These are phyloP conservation scores for Hydrangea macrophylla DNA, from an alignment of 148 eudicot genomes.

Conservation along the genomic window DNA sequence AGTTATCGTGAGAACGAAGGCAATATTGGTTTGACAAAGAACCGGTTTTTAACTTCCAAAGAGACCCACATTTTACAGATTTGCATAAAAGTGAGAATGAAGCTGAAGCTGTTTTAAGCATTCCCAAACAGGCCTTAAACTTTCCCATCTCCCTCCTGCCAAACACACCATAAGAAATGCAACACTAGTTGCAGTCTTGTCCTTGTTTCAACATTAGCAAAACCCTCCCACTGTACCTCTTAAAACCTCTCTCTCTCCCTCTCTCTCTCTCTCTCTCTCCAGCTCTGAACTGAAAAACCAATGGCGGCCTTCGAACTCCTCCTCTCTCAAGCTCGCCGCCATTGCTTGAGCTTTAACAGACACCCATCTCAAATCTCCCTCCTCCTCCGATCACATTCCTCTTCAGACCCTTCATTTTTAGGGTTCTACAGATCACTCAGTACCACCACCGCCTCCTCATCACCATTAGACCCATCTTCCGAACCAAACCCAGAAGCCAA, in stretches of 20 bases:
- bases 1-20: too few relatives aligned
- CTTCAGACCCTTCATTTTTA: slow-evolving; percentile 6
- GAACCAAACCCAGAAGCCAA: slow-evolving; percentile 1
- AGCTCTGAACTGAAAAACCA: background rate
- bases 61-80: too few relatives aligned
- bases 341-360: slow-evolving; percentile 5
- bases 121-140: too few relatives aligned
- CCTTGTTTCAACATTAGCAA: too few relatives aligned
- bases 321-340: slow-evolving; percentile 42
- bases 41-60: too few relatives aligned
- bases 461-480: slow-evolving; percentile 5
- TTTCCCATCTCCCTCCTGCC: too few relatives aligned
- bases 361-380: slow-evolving; percentile 17
- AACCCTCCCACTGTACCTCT: background rate
- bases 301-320: slow-evolving; percentile 44
- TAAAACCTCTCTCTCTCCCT: background rate
- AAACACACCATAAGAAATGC: too few relatives aligned
- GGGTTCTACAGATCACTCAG: slow-evolving; percentile 22
- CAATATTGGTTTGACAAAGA: too few relatives aligned
- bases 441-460: slow-evolving; percentile 20
- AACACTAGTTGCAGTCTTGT: too few relatives aligned
- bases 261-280: background rate
- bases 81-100: too few relatives aligned
- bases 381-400: slow-evolving; percentile 7
- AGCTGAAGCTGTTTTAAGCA: too few relatives aligned